Percentiles rank a stretch among this genome's conserved stretches.
These are phyloP conservation scores for Nasturtium officinale DNA, from an alignment of 345 rosid species.

Conservation along the genomic window DNA sequence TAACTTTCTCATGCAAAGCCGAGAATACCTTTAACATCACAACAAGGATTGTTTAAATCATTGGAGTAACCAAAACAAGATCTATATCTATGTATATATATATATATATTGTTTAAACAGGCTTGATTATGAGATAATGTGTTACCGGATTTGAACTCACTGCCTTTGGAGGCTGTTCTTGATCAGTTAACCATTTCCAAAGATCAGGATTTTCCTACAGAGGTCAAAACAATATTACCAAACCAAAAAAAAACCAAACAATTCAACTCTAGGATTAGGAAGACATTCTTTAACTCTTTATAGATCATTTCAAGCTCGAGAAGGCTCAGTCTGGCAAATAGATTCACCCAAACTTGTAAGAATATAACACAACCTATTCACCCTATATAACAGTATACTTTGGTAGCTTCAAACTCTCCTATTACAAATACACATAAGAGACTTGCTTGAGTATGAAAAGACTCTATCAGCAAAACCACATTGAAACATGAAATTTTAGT, in stretches of 20 bases:
- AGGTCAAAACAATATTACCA: constrained; percentile 12
- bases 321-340: background rate
- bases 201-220: constrained; percentile 91
- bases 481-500: background rate
- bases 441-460: background rate
- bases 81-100: too few relatives aligned
- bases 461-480: background rate
- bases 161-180: constrained; percentile 86
- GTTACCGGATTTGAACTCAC: constrained; percentile 74
- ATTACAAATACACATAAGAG: background rate
- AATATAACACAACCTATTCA: background rate
- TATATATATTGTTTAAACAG: background rate
- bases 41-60: constrained; percentile 3
- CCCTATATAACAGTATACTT: background rate
- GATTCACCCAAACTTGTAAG: background rate
- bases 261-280: too few relatives aligned
- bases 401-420: background rate
- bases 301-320: background rate
- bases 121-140: background rate
- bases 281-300: background rate
- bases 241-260: background rate
- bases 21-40: constrained; percentile 60
- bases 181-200: constrained; percentile 92
- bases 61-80: background rate
- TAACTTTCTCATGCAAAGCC: constrained; percentile 64